Base-by-base conservation (phyloP, 208 protist genomes). In the Trypanosoma theileri region DNA sequence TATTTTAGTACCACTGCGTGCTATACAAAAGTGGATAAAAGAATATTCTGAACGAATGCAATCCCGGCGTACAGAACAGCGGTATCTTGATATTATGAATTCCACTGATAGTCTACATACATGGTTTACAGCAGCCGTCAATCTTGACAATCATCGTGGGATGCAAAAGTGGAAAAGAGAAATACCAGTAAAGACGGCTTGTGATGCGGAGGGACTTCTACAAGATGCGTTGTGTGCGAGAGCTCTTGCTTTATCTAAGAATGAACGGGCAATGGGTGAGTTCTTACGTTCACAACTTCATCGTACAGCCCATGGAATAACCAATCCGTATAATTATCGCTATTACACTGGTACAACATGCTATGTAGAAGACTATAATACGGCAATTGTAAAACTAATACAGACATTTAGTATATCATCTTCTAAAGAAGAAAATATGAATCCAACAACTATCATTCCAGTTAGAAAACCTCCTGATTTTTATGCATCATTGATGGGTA, bases 71-170 rank as follows among this genome's bases (percentile, higher is more conserved):
- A 89, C 80, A 14, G 79, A 77, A 17, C 31, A 63, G 53, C 71
- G 80, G n/a, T 89, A 75, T 62, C 56, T 82, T 17, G 54, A 70
- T n/a, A 77, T 86, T 13, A 84, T 86, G 77, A 79, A 82, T 68
- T 82, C 84, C 13, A 84, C 84, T 11, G 80, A 84, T 19, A 72
- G 41, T 62, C 75, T 82, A 55, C 24, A 71, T 2, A 86, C 84
- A 26, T 86, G 75, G 58, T 60, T 77, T 2, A 54, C 71, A 1
- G 76, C 66, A 13, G 80, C 80, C 0, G 40, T 65, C 14, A 66
- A 62, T 44, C 73, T 86, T 21, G 80, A 89, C 28, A 66, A 71
- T 52, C 73, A 85, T 65, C 72, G 75, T 31, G 80, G 84, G 6
- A 66, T 82, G 13, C 73, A 69, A 6, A 59, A 71, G 62, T 86